A percentile compares a stretch with the other conserved stretches of the same genome.
phyloP scores from a whole-genome alignment of 768 basidiomycete genomes.

The Auriscalpium microsporum region DNA sequence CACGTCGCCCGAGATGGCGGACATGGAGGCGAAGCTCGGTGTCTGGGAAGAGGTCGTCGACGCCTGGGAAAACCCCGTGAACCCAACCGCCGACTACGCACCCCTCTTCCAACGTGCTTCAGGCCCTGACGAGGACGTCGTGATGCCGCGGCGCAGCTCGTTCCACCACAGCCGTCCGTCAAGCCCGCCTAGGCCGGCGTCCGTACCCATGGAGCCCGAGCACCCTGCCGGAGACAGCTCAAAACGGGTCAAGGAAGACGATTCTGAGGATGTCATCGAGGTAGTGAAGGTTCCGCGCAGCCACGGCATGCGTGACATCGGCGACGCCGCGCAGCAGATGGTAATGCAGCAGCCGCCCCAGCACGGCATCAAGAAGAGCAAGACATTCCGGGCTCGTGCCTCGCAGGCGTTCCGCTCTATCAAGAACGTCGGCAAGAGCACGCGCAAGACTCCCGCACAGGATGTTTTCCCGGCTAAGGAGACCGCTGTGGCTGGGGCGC shows the following conservation, averaged over 20 bases:
- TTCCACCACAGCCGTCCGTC: conserved; percentile 2
- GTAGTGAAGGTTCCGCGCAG: conserved; percentile 26
- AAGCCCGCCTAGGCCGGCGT: background rate
- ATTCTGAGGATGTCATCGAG: conserved; percentile 24
- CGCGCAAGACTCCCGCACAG: conserved; percentile 9
- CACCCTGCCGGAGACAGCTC: conserved; percentile 2
- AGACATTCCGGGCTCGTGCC: conserved; percentile 26
- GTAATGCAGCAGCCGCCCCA: conserved; percentile 3
- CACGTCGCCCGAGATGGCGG: conserved; percentile 23
- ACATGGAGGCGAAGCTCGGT: conserved; percentile 20
- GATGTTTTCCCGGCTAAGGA: conserved; percentile 6
- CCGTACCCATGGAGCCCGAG: conserved; percentile 5
- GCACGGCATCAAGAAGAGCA: conserved; percentile 21
- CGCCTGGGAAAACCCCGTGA: conserved; percentile 18
- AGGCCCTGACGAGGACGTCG: conserved; percentile 17
- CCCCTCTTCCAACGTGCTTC: conserved; percentile 22
- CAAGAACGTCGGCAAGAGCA: conserved; percentile 24
- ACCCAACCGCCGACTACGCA: conserved; percentile 21
- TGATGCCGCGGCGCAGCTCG: conserved; percentile 22
- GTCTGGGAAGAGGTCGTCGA: conserved; percentile 21
- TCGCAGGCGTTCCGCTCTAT: conserved; percentile 28
- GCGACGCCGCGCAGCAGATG: conserved; percentile 2
- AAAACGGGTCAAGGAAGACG: conserved; percentile 14
- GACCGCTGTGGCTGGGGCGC: background rate
- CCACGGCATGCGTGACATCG: conserved; percentile 21